Evolutionary conservation across 1,284 basidiomycete species (phyloP).

Genomic region (Ceratobasidium sp.): DNA sequence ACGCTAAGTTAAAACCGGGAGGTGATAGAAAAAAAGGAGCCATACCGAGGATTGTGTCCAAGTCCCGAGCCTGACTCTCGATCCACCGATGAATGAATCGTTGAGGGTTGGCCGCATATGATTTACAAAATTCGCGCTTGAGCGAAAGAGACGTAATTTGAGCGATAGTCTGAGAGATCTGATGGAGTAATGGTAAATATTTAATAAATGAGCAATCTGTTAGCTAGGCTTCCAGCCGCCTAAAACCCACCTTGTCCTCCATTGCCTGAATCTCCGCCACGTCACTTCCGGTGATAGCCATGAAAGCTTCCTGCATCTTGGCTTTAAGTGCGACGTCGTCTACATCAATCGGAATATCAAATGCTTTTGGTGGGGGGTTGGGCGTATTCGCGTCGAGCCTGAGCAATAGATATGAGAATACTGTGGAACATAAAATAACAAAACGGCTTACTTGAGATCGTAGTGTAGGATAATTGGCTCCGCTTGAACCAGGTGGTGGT

Average conservation of each 20-base stretch:
- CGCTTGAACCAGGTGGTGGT: slow-evolving; percentile 80
- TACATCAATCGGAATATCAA: slow-evolving; percentile 90
- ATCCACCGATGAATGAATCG: slow-evolving; percentile 91
- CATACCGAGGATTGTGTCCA: slow-evolving; percentile 85
- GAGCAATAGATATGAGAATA: background rate
- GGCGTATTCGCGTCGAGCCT: slow-evolving; percentile 60
- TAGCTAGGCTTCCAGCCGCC: slow-evolving; percentile 21
- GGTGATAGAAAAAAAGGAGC: background rate
- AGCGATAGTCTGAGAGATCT: slow-evolving; percentile 84
- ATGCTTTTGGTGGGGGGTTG: slow-evolving; percentile 65
- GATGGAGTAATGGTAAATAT: no score
- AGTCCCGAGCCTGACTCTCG: slow-evolving; percentile 89
- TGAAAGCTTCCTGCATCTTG: slow-evolving; percentile 79
- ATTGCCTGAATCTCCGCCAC: slow-evolving; percentile 77
- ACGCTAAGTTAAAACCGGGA: background rate
- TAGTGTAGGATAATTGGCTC: slow-evolving; percentile 81
- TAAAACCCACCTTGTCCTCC: slow-evolving; percentile 82
- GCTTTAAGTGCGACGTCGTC: slow-evolving; percentile 84
- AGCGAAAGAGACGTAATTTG: slow-evolving; percentile 87
- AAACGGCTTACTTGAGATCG: slow-evolving; percentile 36
- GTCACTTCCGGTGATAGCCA: slow-evolving; percentile 78
- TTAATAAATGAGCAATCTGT: no score
- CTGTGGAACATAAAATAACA: slow-evolving; percentile 27
- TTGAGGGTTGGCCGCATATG: slow-evolving; percentile 84
- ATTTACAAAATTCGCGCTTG: slow-evolving; percentile 87